Conservation (phyloP, 2,329 filamentous ascomycete species). For the Leptographium radiaticola region DNA sequence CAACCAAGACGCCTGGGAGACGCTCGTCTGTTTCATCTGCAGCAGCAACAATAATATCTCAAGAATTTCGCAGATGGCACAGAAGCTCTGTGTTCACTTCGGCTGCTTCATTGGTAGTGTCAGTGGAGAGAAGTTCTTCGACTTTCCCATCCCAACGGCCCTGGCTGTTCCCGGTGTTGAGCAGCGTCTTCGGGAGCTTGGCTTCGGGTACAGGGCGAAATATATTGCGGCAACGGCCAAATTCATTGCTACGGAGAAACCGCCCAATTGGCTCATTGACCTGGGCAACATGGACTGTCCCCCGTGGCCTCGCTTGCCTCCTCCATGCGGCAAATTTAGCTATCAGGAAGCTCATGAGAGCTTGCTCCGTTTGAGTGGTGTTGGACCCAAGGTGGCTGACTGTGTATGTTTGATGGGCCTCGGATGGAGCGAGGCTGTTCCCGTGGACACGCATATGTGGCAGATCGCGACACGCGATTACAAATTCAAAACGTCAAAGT, state of each 20-base stretch:
- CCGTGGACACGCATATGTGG: constrained; percentile 97
- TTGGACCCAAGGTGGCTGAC: constrained; percentile 93
- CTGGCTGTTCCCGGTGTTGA: constrained; percentile 69
- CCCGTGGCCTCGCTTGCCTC: constrained; percentile 24
- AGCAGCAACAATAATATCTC: constrained; percentile 98
- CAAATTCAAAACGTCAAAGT: constrained; percentile 58
- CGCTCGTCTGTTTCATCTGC: constrained; percentile 88
- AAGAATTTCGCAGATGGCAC: constrained; percentile 90
- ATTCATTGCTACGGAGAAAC: constrained; percentile 54
- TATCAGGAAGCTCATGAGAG: constrained; percentile 73
- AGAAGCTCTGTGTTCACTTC: constrained; percentile 81
- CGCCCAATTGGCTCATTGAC: constrained; percentile 61
- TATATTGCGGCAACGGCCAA: constrained; percentile 81
- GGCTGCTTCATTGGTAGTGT: constrained; percentile 63
- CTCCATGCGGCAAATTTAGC: neutral
- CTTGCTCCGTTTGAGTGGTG: constrained; percentile 67
- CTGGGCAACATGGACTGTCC: constrained; percentile 67
- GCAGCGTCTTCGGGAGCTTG: constrained; percentile 62
- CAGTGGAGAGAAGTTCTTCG: constrained; percentile 38
- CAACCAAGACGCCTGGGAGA: constrained; percentile 92
- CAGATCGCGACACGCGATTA: constrained; percentile 96
- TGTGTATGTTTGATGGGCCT: constrained; percentile 95
- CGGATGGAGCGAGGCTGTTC: constrained; percentile 89
- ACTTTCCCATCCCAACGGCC: constrained; percentile 21
- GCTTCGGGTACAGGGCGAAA: constrained; percentile 89